A percentile compares a stretch with the other conserved stretches of the same genome.
Evolutionary conservation across 495 filamentous ascomycete species (phyloP).

Genomic region (Aspergillus saccharolyticus): DNA sequence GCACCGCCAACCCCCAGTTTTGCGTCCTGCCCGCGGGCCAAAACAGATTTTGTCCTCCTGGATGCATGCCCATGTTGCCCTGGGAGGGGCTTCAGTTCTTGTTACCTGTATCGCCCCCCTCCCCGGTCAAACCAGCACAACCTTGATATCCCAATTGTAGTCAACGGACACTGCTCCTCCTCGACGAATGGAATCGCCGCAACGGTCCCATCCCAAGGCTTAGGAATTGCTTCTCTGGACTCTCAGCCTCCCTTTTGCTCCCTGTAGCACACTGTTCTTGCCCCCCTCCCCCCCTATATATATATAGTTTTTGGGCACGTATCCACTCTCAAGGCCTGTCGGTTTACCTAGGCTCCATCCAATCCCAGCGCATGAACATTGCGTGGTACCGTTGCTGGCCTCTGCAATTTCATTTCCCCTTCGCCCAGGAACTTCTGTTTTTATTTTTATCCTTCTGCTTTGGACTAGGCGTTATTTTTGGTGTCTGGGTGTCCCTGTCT

Average conservation of each 20-base stretch:
- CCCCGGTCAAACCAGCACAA: neutral
- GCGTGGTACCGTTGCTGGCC: constrained; percentile 3
- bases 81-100: neutral
- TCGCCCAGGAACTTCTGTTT: constrained; percentile 3
- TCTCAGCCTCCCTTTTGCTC: neutral
- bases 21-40: neutral
- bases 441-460: constrained; percentile 4
- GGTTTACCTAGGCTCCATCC: constrained; percentile 1
- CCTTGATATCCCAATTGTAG: neutral
- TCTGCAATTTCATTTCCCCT: neutral
- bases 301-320: constrained; percentile 4
- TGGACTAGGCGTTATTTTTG: constrained; percentile 2
- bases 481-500: neutral
- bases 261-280: neutral
- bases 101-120: neutral
- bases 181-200: neutral
- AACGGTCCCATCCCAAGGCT: neutral
- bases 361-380: neutral
- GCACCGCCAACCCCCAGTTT: neutral
- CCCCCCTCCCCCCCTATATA: too few relatives aligned
- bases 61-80: neutral
- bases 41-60: neutral
- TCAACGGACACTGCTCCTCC: neutral
- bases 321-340: neutral
- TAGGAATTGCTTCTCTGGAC: neutral